phyloP scores from a whole-genome alignment of 2,329 filamentous ascomycete genomes.

The Hypoxylon sp. region DNA sequence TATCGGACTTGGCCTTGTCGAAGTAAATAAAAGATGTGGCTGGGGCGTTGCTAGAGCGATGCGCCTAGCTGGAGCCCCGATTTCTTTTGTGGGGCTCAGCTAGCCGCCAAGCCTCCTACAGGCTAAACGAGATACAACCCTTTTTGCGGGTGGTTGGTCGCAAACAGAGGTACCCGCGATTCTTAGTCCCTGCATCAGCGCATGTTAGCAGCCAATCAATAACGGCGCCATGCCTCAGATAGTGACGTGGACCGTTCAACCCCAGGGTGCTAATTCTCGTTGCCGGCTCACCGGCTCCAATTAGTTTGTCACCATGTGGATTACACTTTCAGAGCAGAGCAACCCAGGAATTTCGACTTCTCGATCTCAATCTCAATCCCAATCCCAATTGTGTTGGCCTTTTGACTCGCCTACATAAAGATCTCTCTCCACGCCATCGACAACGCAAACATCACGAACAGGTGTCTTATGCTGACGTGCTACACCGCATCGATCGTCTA shows the following conservation, averaged over 20 bases:
- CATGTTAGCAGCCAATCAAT: slow-evolving; percentile 22
- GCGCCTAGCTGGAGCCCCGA: slow-evolving; percentile 34
- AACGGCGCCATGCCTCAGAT: slow-evolving; percentile 16
- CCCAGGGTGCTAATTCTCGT: slow-evolving; percentile 20
- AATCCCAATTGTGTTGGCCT: not conserved
- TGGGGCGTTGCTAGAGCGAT: slow-evolving; percentile 52
- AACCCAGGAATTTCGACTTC: slow-evolving; percentile 24
- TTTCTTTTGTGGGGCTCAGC: slow-evolving; percentile 12
- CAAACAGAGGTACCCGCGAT: slow-evolving; percentile 17
- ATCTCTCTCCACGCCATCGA: slow-evolving; percentile 20
- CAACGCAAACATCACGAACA: slow-evolving; percentile 12
- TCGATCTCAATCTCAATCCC: not conserved
- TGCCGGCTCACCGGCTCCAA: slow-evolving; percentile 25
- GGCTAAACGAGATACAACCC: slow-evolving; percentile 23
- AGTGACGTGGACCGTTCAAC: slow-evolving; percentile 41
- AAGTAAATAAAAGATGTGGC: slow-evolving; percentile 55
- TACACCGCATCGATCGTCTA: not conserved
- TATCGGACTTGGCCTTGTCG: slow-evolving; percentile 28
- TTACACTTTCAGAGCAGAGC: slow-evolving; percentile 1
- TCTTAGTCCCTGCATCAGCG: slow-evolving; percentile 33
- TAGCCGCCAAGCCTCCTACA: slow-evolving; percentile 28
- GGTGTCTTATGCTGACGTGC: slow-evolving; percentile 1
- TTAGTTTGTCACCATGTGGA: too few species aligned
- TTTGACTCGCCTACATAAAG: slow-evolving; percentile 11
- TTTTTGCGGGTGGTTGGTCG: slow-evolving; percentile 35